These are phyloP conservation scores for Umbelopsis isabellina DNA, from an alignment of 192 early-diverging fungal genomes.

Conservation along the genomic window DNA sequence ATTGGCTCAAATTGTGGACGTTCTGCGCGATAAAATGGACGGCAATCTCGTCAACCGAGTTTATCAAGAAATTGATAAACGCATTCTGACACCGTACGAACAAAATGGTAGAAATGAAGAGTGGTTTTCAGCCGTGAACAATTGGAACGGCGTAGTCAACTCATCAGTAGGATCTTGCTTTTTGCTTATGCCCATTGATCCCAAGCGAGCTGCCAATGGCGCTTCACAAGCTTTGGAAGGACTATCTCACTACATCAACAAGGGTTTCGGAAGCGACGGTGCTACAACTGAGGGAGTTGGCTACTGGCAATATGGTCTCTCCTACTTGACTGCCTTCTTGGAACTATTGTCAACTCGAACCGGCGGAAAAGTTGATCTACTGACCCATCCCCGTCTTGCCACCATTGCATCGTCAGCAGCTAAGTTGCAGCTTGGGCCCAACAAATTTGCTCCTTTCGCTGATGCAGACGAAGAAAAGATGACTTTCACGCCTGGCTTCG, in stretches of 20 bases:
- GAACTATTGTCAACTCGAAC: background rate
- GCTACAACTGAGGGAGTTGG: constrained; percentile 1
- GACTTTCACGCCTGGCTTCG: constrained; percentile 1
- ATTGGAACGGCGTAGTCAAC: constrained; percentile 8
- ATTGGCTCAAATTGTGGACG: background rate
- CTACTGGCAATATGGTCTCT: constrained; percentile 13
- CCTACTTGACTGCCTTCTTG: constrained; percentile 6
- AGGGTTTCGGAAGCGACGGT: background rate
- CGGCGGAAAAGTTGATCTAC: background rate
- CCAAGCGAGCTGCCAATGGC: background rate
- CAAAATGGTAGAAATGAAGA: background rate
- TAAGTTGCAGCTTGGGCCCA: background rate
- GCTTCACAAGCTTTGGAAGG: background rate
- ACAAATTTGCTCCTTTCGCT: constrained; percentile 11
- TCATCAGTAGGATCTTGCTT: background rate
- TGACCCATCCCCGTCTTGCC: background rate
- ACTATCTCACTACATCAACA: background rate
- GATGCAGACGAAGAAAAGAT: constrained; percentile 19
- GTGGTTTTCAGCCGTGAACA: constrained; percentile 1
- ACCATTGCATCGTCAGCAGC: background rate
- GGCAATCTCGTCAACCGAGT: background rate
- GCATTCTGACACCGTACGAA: background rate
- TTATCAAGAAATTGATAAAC: background rate
- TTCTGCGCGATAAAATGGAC: background rate
- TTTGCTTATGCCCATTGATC: constrained; percentile 1